Evolutionary conservation across 495 filamentous ascomycete genomes (phyloP), one percentile per base, ranked within the genome.

Genomic region (Parathielavia appendiculata): DNA sequence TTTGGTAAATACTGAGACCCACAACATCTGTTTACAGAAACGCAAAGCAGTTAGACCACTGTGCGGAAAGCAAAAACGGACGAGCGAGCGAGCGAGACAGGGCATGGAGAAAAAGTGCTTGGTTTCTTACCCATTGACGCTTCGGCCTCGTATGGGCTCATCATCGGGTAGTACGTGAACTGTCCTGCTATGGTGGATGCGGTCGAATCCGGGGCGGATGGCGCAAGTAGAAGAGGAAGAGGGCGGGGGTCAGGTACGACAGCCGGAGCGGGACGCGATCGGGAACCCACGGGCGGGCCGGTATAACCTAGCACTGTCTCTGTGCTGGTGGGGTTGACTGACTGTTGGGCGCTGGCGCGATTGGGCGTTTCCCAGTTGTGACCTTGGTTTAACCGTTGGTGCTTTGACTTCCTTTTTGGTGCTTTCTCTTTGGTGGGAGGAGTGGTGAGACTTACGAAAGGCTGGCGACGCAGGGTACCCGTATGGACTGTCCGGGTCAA

Each of bases 61-160:
- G 6, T 30, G 26, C 26, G 3, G 26, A 30, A 30, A 30, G n/a
- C 26, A 30, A 30, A 2, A 30, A 30, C 26, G 6, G 26, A 30
- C 3, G 26, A 6, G 26, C n/a, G n/a, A n/a, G n/a, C n/a, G n/a
- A n/a, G n/a, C n/a, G n/a, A n/a, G n/a, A n/a, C n/a, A n/a, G 19
- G 34, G 0, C 19, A 32, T 14, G 22, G 26, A 8, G 45, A 30
- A 53, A 30, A 11, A 41, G 14, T 1, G 36, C 1, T 30, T 23
- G 14, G 10, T 26, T 7, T 40, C 54, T 51, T 32, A 61, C 61
- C 38, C 9, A 58, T 17, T n/a, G 57, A 43, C 34, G 40, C 57
- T 45, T 60, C 52, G 19, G 61, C 61, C 51, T 63, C 64, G 22
- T 64, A 61, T 9, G 64, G 51, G 53, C 58, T 66, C 61, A 66